Base-by-base conservation (phyloP, 2,329 filamentous ascomycete genomes). In the Grosmannia serpens region DNA sequence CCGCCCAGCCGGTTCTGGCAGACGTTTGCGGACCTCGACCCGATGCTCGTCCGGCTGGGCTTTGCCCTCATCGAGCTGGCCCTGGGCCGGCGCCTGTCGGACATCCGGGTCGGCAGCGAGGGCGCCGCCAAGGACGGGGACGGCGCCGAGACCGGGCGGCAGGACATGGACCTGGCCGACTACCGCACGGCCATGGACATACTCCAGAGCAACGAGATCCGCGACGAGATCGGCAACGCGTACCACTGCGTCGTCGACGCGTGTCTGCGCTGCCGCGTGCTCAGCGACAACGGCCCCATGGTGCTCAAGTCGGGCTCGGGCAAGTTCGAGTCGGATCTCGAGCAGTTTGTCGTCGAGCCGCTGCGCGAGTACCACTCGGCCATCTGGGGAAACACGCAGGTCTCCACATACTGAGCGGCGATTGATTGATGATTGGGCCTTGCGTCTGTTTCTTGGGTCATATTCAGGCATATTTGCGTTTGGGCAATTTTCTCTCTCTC, bases 51-150 rank as follows among this genome's bases (percentile, higher is more conserved):
- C 15, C 62, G 62, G 38, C 60, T 63, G 4, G 60, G 62, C 10
- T 63, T 63, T 53, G 61, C 59, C 1, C 55, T 63, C 41, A 62
- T 63, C 26, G 62, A 63, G 54, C 55, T 63, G 41, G 60, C 60
- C 0, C 49, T 61, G n/a, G 59, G 61, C 24, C 56, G 55, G 50
- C 54, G 61, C 24, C 49, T 62, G 41, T 47, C 58, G 1, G 60
- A 62, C 35, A 60, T 63, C 4, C 62, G 62, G 4, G 2, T 15
- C 6, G 57, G 44, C 20, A 60, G 13, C 41, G 20, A 6, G 5
- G 20, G 52, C 41, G 24, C 15, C 22, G n/a, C 17, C 20, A n/a
- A 53, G 22, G 26, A 5, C 3, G 4, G 13, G 3, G 41, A 49
- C 10, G 44, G 41, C 8, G 41, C 10, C 33, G 33, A 47, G 3